Percentiles rank a stretch among this genome's conserved stretches.
phyloP scores from a whole-genome alignment of 768 basidiomycete genomes.

The Leccinum subtestaceum region DNA sequence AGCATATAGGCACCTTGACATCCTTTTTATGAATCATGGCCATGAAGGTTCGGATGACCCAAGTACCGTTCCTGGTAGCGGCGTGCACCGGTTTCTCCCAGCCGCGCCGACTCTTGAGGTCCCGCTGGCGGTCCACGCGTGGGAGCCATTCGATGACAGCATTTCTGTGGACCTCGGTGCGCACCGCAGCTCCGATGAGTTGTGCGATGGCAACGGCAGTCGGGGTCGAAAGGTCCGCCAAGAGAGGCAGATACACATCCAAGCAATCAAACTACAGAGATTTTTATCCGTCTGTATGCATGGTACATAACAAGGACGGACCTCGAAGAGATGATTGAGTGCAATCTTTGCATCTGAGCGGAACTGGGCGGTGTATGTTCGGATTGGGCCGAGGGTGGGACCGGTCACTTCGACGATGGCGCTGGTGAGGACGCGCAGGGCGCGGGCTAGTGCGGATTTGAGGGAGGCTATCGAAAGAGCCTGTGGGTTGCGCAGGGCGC shows the following conservation, averaged over 20 bases:
- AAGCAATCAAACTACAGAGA: constrained; percentile 50
- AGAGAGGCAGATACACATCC: constrained; percentile 65
- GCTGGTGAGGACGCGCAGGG: constrained; percentile 54
- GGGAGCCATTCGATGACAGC: constrained; percentile 64
- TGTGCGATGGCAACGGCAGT: constrained; percentile 53
- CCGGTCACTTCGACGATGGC: constrained; percentile 68
- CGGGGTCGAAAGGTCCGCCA: constrained; percentile 43
- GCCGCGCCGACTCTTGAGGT: constrained; percentile 58
- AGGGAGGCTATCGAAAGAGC: constrained; percentile 37
- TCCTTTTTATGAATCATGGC: constrained; percentile 50
- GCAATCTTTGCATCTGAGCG: constrained; percentile 54
- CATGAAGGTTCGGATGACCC: constrained; percentile 55
- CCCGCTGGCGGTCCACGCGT: constrained; percentile 49
- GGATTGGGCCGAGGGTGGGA: constrained; percentile 65
- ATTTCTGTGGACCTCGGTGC: constrained; percentile 47
- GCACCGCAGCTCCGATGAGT: constrained; percentile 52
- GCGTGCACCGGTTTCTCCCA: constrained; percentile 63
- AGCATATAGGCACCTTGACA: constrained; percentile 43
- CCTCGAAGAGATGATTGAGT: constrained; percentile 60
- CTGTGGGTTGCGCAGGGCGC: constrained; percentile 50
- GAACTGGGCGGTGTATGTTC: constrained; percentile 33
- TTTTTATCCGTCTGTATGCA: background rate
- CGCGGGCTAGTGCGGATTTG: constrained; percentile 60
- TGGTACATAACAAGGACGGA: constrained; percentile 17
- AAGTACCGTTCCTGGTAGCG: constrained; percentile 49